Evolutionary conservation across 768 basidiomycete genomes (phyloP), one percentile per base, ranked within the genome.

Genomic region (Lentinula aciculospora): DNA sequence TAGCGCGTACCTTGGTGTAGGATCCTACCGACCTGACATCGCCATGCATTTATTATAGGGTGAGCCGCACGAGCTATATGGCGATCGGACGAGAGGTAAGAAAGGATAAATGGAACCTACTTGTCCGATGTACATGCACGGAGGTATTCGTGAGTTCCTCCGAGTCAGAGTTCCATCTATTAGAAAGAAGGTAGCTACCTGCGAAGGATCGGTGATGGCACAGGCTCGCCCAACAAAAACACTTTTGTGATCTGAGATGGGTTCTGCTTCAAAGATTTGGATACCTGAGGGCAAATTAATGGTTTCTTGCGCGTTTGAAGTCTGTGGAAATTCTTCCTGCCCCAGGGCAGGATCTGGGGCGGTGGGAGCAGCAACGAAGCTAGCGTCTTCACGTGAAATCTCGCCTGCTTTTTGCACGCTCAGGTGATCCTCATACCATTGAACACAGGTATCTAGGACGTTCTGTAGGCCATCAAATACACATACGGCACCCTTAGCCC

Each of bases 381-480:
- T n/a, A n/a, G 63, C 68, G 53, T 88, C 85, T 53, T 80, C 86
- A 48, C 86, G 74, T 27, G 81, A 58, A 17, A 86, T 67, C 56
- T 83, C 82, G 1, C 76, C 82, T 1, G 74, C 80, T 39, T 76
- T 82, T 53, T 82, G 83, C 25, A 69, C 73, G 63, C 73, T 83
- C 25, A 88, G 71, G 17, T 76, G 83, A n/a, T 85, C 82, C 59
- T 80, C 78, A 62, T 91, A 88, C 92, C 92, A 94, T 37, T 66
- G 64, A 23, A 77, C 73, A 60, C 85, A 87, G 15, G 75, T 74
- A 47, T 92, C 90, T 29, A 87, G 69, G 9, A 89, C 81, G 63
- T 76, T 83, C 69, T 93, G 90, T 27, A 94, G 69, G 10, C 93
- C 93, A 61, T 95, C 93, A 65, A 94, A 95, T 12, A 94, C 88